A percentile compares a stretch with the other conserved stretches of the same genome.
These are phyloP conservation scores for Talaromyces stipitatus DNA, from an alignment of 495 filamentous ascomycete genomes.

Conservation along the genomic window DNA sequence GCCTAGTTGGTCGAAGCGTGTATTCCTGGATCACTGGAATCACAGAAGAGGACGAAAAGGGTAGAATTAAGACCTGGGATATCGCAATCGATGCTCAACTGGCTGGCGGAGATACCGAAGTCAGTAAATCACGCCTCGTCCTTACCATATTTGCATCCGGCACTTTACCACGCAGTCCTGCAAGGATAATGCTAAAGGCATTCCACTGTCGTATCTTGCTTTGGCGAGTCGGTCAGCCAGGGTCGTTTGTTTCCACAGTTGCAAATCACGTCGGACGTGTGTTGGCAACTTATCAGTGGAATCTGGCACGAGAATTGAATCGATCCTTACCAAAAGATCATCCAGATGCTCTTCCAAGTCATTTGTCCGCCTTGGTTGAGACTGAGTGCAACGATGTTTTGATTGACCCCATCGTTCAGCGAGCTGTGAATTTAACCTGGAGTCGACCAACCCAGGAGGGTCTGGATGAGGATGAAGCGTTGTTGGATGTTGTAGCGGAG, in stretches of 20 bases:
- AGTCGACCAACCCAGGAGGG: conserved; percentile 66
- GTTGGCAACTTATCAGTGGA: conserved; percentile 72
- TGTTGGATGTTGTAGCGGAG: conserved; percentile 78
- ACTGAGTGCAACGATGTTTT: conserved; percentile 76
- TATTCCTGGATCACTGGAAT: conserved; percentile 74
- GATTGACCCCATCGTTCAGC: conserved; percentile 66
- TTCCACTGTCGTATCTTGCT: conserved; percentile 83
- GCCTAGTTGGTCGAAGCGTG: conserved; percentile 63
- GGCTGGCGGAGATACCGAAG: conserved; percentile 84
- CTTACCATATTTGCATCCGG: conserved; percentile 84
- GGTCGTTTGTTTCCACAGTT: conserved; percentile 50
- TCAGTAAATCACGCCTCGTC: conserved; percentile 78
- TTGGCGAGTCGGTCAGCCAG: conserved; percentile 64
- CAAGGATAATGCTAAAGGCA: conserved; percentile 84
- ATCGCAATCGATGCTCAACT: conserved; percentile 94
- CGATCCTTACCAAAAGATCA: conserved; percentile 48
- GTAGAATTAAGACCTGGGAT: conserved; percentile 85
- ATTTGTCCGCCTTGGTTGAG: conserved; percentile 66
- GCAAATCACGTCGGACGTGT: conserved; percentile 59
- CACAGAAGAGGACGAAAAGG: conserved; percentile 78
- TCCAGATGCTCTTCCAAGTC: conserved; percentile 61
- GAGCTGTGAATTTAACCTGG: conserved; percentile 88
- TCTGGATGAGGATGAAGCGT: conserved; percentile 51
- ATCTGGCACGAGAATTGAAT: conserved; percentile 62
- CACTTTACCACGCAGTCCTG: conserved; percentile 77